A percentile compares a stretch with the other conserved stretches of the same genome.
Evolutionary conservation across 176 grass and related monocot genomes (phyloP).

Genomic region (Musa beccarii): DNA sequence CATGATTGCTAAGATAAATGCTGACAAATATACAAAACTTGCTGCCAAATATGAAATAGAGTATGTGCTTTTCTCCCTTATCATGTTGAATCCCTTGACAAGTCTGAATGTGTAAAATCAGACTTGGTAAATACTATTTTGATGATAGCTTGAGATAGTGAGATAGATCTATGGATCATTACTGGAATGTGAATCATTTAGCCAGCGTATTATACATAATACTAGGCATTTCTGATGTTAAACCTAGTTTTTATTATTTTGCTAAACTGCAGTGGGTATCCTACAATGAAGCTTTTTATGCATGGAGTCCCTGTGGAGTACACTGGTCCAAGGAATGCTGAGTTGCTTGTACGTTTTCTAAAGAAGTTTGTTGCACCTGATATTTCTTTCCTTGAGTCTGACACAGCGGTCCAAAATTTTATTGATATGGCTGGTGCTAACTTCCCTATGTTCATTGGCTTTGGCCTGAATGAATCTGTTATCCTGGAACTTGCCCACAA

Average conservation of each 20-base stretch:
- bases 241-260: not conserved
- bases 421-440: constrained; percentile 50
- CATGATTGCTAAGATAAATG: constrained; percentile 73
- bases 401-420: constrained; percentile 61
- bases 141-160: not conserved
- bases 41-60: constrained; percentile 91
- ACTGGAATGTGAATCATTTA: too few species aligned
- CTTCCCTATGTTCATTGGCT: constrained; percentile 89
- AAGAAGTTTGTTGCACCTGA: constrained; percentile 87
- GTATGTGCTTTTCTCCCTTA: constrained; percentile 39
- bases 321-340: constrained; percentile 78
- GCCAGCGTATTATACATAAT: too few species aligned
- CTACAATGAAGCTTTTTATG: constrained; percentile 86
- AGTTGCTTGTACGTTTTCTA: constrained; percentile 64
- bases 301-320: constrained; percentile 77
- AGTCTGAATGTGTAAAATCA: not conserved
- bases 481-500: constrained; percentile 62
- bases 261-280: constrained; percentile 58
- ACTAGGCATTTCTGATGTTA: too few species aligned
- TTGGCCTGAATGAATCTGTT: constrained; percentile 66
- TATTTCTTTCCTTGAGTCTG: constrained; percentile 63
- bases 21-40: constrained; percentile 86
- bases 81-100: not conserved
- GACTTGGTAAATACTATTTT: not conserved
- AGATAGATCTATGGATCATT: too few species aligned